phyloP scores from a whole-genome alignment of 163 green algal genomes.

The Scenedesmus sp. region DNA sequence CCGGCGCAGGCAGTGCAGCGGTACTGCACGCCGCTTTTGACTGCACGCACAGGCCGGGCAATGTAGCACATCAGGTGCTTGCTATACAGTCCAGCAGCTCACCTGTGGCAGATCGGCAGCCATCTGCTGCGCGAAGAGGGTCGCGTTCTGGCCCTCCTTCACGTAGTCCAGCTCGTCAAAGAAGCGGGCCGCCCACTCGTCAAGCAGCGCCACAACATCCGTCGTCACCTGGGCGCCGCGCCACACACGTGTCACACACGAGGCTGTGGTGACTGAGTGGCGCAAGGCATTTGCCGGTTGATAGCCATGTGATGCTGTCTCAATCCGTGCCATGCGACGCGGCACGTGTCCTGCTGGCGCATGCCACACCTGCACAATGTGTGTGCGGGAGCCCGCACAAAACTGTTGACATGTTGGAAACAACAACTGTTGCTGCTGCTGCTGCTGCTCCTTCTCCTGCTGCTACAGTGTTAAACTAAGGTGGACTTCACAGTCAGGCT shows the following conservation, averaged over 20 bases:
- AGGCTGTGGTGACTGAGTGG: too few species aligned
- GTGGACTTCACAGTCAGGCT: neutral
- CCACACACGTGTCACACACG: neutral
- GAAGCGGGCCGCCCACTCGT: constrained; percentile 98
- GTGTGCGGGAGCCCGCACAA: too few species aligned
- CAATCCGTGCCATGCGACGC: too few species aligned
- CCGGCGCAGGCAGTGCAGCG: too few species aligned
- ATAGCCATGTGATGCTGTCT: too few species aligned
- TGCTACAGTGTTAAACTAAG: neutral
- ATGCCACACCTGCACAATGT: too few species aligned
- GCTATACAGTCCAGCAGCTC: neutral
- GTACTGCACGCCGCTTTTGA: too few species aligned
- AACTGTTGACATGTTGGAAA: too few species aligned
- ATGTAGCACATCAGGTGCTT: neutral
- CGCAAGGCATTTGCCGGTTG: too few species aligned
- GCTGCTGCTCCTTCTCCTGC: neutral
- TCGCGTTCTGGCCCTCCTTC: constrained; percentile 91
- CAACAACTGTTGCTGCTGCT: neutral
- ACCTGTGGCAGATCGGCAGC: constrained; percentile 93
- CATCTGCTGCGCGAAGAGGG: constrained; percentile 91
- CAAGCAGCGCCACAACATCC: constrained; percentile 95
- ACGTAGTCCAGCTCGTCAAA: constrained; percentile 99
- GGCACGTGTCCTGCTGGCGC: too few species aligned
- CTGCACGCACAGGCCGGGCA: too few species aligned
- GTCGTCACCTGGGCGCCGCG: constrained; percentile 81